Evolutionary conservation across 257 asterid genomes (phyloP), one percentile per base, ranked within the genome.

Genomic region (Galeopsis tetrahit): DNA sequence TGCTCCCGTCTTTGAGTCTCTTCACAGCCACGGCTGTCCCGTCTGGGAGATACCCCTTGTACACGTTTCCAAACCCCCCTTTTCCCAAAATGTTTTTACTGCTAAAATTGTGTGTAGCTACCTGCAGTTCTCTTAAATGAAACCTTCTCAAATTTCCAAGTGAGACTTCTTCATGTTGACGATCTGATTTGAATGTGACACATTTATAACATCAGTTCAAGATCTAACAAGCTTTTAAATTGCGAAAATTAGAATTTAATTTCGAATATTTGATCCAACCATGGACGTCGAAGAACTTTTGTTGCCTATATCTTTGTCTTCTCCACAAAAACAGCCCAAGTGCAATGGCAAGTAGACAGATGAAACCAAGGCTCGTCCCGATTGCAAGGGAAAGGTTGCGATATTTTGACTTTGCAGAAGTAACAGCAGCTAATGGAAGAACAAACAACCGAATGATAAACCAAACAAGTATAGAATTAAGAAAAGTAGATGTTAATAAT

Each of bases 11-110:
- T 69, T 95, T 88, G 4, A 95, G 90, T 76, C 97, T 76, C 84
- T 95, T 95, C 34, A 95, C 98, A 10, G 99, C 99, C 69, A 95
- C 93, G 3, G 87, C 80, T 7, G 97, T 90, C 40, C 98, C 98
- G 40, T 92, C 96, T 14, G 44, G 83, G 32, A 95, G 85, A 64
- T 42, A 60, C 21, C 99, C 99, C 83, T 90, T 92, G 82, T 95
- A 95, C 43, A 95, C 99, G 10, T 92, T 63, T 10, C 99, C 99
- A 71, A 85, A 92, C 14, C 99, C 99, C 46, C 99, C 99, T 82
- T 92, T 92, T 4, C 99, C 99, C 10, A 90, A 77, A 62, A 95
- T 87, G 84, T 87, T 87, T 72, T 92, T 95, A 58, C 82, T 79
- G 86, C 94, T 90, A 77, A 95, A 95, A 61, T 88, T 95, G 84